Evolutionary conservation across 2,329 filamentous ascomycete species (phyloP), one percentile per base, ranked within the genome.

Genomic region (Fusarium devonianum): DNA sequence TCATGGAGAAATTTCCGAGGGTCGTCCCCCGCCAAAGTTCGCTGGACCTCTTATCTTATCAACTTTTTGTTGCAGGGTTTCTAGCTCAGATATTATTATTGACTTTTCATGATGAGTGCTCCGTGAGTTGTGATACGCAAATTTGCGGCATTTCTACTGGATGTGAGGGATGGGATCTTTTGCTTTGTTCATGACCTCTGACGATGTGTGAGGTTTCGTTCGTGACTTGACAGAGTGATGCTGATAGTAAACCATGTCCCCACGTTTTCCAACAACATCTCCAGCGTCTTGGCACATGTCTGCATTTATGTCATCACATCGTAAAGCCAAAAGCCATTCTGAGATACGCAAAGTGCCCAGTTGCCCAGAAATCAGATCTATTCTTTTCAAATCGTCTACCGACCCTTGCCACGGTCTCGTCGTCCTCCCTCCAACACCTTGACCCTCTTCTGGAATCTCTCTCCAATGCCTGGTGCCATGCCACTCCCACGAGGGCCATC

Each of bases 401-500:
- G 67, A 21, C 68, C 69, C 63, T 76, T 78, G 36, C 74, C 74
- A 47, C 75, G 69, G 56, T 75, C 73, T 49, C 73, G 69, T 12
- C 77, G 73, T 16, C 78, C 78, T 17, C 67, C 67, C 49, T 81
- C 78, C 60, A 81, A 50, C 18, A 76, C 68, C 75, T 84, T 88
- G 64, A 85, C 77, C 70, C 82, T 83, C 75, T 90, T 90, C 65
- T 85, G 85, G 68, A 89, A 92, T 30, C 82, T 79, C 49, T 92
- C 88, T 17, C 92, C 92, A 66, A 92, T 84, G 49, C 84, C 82
- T 6, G 75, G 75, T 7, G 78, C 74, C 37, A 68, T 72, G 23
- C 81, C 87, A 68, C 83, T 86, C 19, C 82, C 83, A 49, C 87
- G 82, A 6, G 84, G 85, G 0, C 89, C 86, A 71, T 95, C 92